A percentile compares a stretch with the other conserved stretches of the same genome.
These are phyloP conservation scores for Cladophialophora exuberans DNA, from an alignment of 2,329 filamentous ascomycete genomes.

Conservation along the genomic window DNA sequence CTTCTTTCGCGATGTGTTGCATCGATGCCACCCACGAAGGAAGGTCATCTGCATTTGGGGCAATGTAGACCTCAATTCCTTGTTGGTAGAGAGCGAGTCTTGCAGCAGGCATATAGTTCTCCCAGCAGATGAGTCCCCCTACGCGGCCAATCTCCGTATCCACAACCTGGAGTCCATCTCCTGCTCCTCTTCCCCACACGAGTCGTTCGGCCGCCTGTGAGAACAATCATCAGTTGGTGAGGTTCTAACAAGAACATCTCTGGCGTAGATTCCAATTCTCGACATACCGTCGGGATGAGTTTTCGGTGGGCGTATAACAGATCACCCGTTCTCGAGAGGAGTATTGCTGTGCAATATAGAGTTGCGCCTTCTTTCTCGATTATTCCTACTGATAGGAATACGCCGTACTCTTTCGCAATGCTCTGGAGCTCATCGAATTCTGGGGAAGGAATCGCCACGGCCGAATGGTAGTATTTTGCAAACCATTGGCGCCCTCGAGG, in stretches of 20 bases:
- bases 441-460: slow-evolving; percentile 67
- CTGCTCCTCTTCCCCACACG: slow-evolving; percentile 84
- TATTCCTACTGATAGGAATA: slow-evolving; percentile 78
- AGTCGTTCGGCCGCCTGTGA: slow-evolving; percentile 62
- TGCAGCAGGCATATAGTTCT: slow-evolving; percentile 91
- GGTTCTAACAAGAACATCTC: background rate
- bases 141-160: slow-evolving; percentile 77
- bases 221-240: background rate
- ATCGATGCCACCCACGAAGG: slow-evolving; percentile 81
- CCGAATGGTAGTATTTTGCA: slow-evolving; percentile 74
- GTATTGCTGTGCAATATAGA: slow-evolving; percentile 80
- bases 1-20: slow-evolving; percentile 78
- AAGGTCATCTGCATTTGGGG: slow-evolving; percentile 82
- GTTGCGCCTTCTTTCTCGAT: slow-evolving; percentile 81
- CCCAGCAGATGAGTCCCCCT: slow-evolving; percentile 90
- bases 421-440: slow-evolving; percentile 62
- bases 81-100: slow-evolving; percentile 82
- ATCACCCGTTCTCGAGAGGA: slow-evolving; percentile 74
- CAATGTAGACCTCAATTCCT: slow-evolving; percentile 87
- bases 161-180: slow-evolving; percentile 76
- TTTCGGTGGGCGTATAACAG: slow-evolving; percentile 83
- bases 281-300: slow-evolving; percentile 38
- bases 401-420: slow-evolving; percentile 73
- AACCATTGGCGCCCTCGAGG: slow-evolving; percentile 77
- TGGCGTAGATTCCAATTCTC: background rate